Evolutionary conservation across 2,329 filamentous ascomycete species (phyloP).

Genomic region (Aspergillus pseudotamarii): DNA sequence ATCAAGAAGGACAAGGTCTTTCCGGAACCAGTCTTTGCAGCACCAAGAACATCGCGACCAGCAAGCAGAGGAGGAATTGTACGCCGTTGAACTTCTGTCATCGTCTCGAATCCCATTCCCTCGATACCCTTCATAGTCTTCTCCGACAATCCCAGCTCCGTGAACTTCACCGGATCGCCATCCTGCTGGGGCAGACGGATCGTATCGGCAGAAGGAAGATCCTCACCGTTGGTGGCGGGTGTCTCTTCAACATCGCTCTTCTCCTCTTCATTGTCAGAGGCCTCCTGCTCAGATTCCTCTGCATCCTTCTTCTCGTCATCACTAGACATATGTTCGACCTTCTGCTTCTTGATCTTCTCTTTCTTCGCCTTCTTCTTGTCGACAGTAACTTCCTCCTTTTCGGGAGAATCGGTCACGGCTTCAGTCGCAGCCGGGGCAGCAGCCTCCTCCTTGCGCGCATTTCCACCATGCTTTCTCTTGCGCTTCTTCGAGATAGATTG

Average conservation of each 20-base stretch:
- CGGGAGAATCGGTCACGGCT: constrained; percentile 21
- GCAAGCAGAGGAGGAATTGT: constrained; percentile 86
- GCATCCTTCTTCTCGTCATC: constrained; percentile 37
- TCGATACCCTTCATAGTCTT: constrained; percentile 86
- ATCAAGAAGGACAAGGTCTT: constrained; percentile 96
- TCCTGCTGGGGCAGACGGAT: constrained; percentile 61
- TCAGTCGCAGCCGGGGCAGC: constrained; percentile 27
- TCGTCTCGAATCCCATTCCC: constrained; percentile 90
- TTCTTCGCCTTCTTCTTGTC: constrained; percentile 26
- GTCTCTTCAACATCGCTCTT: constrained; percentile 28
- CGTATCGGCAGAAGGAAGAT: constrained; percentile 55
- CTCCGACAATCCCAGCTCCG: constrained; percentile 81
- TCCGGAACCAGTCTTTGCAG: constrained; percentile 93
- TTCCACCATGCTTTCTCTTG: constrained; percentile 46
- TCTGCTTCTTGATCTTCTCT: constrained; percentile 41
- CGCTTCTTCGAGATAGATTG: constrained; percentile 46
- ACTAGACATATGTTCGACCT: constrained; percentile 39
- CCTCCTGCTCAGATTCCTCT: constrained; percentile 38
- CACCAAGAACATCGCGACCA: constrained; percentile 89
- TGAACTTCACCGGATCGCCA: constrained; percentile 69
- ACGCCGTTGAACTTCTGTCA: constrained; percentile 92
- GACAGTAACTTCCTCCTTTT: constrained; percentile 21
- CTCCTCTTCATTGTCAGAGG: constrained; percentile 32
- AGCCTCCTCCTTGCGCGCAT: constrained; percentile 29
- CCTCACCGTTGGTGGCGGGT: constrained; percentile 39